Evolutionary conservation across 345 rosid species (phyloP), one percentile per base, ranked within the genome.

Genomic region (Erodium maritimum): DNA sequence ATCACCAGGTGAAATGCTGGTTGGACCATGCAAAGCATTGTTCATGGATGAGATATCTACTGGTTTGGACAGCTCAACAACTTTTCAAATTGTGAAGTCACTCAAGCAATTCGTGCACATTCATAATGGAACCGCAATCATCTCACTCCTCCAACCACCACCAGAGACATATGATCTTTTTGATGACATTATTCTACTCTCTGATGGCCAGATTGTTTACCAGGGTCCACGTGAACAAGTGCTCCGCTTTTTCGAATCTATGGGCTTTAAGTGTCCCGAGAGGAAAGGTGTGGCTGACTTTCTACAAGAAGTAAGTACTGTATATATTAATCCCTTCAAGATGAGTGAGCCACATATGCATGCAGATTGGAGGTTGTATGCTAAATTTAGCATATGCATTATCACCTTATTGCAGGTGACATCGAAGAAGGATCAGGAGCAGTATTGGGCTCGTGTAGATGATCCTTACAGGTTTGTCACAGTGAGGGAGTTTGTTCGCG

Each of bases 81-180:
- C 96, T 23, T 85, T 68, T 65, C 86, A 75, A 57, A 85, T 88
- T 50, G 80, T 84, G 71, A 88, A 80, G 69, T 81, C 72, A 69
- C 68, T 85, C 76, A 88, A 72, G 73, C 96, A 88, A 50, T 56
- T 80, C 64, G 83, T 78, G 69, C 90, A 85, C 64, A 77, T 82
- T 19, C 64, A 77, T 22, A 79, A 83, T 65, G 78, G 73, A 59
- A 88, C 96, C 5, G 79, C 80, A 75, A 69, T 73, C 33, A 80
- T 88, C 16, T 81, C 94, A 4, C 90, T 88, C 52, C 82, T 88
- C 17, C 96, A 88, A 75, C 96, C 96, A 3, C 88, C 96, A 3
- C 88, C 96, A 0, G 96, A 88, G 77, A 77, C 90, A 0, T 76
- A 71, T 51, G 83, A 88, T 64, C 96, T 88, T 13, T 88, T 88